A percentile compares a stretch with the other conserved stretches of the same genome.
Evolutionary conservation across 2,329 filamentous ascomycete species (phyloP).

Genomic region (Microcyclosporella mali): DNA sequence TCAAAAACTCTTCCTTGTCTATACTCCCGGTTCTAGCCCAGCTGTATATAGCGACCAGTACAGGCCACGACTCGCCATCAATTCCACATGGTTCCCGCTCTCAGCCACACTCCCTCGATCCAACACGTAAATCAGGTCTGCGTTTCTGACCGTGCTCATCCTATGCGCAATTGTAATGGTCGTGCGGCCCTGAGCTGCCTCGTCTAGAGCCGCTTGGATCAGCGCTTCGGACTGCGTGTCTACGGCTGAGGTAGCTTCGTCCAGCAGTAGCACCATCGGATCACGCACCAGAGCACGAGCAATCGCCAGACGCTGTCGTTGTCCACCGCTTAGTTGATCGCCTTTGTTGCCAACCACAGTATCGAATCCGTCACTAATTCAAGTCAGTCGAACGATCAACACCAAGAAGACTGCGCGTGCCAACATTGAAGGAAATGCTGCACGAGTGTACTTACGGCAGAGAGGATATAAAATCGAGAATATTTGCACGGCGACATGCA

Average conservation of each 20-base stretch:
- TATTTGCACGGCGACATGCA: slow-evolving; percentile 17
- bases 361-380: slow-evolving; percentile 25
- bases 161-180: slow-evolving; percentile 40
- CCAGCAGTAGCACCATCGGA: slow-evolving; percentile 26
- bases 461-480: slow-evolving; percentile 16
- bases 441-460: too few species aligned
- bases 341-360: slow-evolving; percentile 20
- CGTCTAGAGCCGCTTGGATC: slow-evolving; percentile 26
- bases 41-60: too few species aligned
- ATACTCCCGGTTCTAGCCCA: too few species aligned
- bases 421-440: too few species aligned
- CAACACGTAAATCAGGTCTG: slow-evolving; percentile 39
- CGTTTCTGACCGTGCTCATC: slow-evolving; percentile 35
- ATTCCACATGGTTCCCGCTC: slow-evolving; percentile 30
- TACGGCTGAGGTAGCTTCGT: slow-evolving; percentile 29
- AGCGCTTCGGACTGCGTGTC: slow-evolving; percentile 23
- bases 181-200: slow-evolving; percentile 27
- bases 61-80: slow-evolving; percentile 2
- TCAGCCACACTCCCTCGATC: slow-evolving; percentile 34
- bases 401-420: too few species aligned
- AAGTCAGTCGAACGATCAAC: too few species aligned
- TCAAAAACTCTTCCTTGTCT: too few species aligned
- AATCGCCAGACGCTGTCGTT: slow-evolving; percentile 28
- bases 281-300: slow-evolving; percentile 27
- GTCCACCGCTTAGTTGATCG: slow-evolving; percentile 22